Evolutionary conservation across 805 yeast genomes (phyloP).

Genomic region (Blastobotrys peoriensis): DNA sequence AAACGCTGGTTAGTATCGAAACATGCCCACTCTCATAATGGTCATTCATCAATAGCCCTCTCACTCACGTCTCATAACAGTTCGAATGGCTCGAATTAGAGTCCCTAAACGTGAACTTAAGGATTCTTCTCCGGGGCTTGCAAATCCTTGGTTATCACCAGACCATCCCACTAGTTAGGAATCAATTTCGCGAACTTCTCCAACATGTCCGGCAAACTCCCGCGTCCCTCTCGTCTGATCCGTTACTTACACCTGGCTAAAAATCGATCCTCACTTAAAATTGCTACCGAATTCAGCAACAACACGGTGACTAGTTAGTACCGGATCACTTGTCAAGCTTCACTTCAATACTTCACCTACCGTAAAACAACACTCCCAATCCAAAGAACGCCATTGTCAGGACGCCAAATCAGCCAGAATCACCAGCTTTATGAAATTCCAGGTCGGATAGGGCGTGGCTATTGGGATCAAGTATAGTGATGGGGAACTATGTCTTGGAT

Average conservation of each 20-base stretch:
- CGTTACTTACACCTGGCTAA: slow-evolving; percentile 49
- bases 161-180: slow-evolving; percentile 41
- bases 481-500: too few species aligned
- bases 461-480: too few species aligned
- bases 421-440: too few species aligned
- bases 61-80: slow-evolving; percentile 58
- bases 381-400: slow-evolving; percentile 26
- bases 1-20: slow-evolving; percentile 55
- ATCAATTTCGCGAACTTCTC: neutral
- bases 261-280: slow-evolving; percentile 74
- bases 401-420: too few species aligned
- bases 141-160: slow-evolving; percentile 40
- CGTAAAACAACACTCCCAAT: slow-evolving; percentile 32
- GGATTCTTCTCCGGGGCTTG: slow-evolving; percentile 38
- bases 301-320: slow-evolving; percentile 32
- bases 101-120: slow-evolving; percentile 56
- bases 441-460: too few species aligned
- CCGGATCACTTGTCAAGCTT: neutral
- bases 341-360: slow-evolving; percentile 18
- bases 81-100: slow-evolving; percentile 67
- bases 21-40: too few species aligned
- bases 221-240: too few species aligned
- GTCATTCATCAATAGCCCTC: too few species aligned
- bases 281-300: slow-evolving; percentile 68
- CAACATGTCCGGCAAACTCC: too few species aligned